phyloP scores from a whole-genome alignment of 768 basidiomycete genomes.

The Russula sp. region DNA sequence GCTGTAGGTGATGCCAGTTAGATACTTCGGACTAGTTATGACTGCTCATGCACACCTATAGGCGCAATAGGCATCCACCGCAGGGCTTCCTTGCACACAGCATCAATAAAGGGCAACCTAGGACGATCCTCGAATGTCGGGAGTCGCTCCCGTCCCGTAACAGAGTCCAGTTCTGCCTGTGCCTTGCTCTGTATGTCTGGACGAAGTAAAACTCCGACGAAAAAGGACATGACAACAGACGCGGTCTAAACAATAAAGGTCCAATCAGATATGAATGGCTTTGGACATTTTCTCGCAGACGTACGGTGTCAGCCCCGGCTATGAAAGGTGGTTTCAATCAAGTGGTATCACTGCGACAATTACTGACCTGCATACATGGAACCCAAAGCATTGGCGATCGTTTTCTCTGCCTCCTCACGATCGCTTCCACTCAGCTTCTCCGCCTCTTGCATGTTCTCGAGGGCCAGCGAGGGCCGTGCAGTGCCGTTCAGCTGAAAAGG shows the following conservation, averaged over 20 bases:
- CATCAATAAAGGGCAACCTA: not conserved
- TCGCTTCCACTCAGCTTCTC: not conserved
- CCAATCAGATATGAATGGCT: not conserved
- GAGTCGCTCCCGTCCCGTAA: not conserved
- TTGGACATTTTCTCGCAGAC: not conserved
- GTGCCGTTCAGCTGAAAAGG: not conserved
- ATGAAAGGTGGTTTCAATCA: not conserved
- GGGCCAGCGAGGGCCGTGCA: constrained; percentile 6
- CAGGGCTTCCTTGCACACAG: not conserved
- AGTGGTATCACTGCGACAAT: too few relatives aligned
- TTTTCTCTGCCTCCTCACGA: not conserved
- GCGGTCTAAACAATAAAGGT: not conserved
- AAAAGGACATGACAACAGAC: not conserved
- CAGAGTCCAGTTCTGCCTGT: not conserved
- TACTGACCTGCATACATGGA: constrained; percentile 7
- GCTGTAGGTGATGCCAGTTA: not conserved
- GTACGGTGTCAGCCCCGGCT: constrained; percentile 12
- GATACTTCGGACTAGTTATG: not conserved
- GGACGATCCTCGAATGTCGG: not conserved
- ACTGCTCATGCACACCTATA: not conserved
- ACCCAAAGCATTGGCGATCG: not conserved
- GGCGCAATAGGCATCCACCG: not conserved
- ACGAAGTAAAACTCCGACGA: not conserved
- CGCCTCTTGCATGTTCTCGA: not conserved
- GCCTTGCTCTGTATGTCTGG: not conserved